Base-by-base conservation (phyloP, 2,329 filamentous ascomycete genomes). In the Verticillium zaregamsianum region DNA sequence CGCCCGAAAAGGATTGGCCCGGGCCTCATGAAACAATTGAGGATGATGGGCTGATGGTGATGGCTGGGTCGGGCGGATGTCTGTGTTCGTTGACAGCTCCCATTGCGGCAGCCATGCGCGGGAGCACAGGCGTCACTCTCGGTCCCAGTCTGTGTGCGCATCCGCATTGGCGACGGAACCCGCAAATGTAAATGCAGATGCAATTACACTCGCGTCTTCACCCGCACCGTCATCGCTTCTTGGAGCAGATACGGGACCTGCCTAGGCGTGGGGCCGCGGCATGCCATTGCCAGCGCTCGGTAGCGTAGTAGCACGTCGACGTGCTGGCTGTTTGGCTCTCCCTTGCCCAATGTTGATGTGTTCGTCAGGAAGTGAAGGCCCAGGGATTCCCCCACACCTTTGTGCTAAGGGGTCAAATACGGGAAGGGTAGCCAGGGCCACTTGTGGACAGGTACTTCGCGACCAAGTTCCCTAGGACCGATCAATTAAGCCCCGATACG, bases 351-450 rank as follows among this genome's bases (percentile, higher is more conserved):
- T 49, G 45, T 25, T 3, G 8, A 14, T 49, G 45, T 25, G 45
- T 49, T 40, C 37, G 37, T 8, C n/a, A 20, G n/a, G 45, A 49
- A 23, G 20, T n/a, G n/a, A 23, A 23, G 20, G 9, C n/a, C 8
- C 23, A 8, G 23, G 45, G 45, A n/a, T 23, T 49, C 45, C 25
- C 57, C 57, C 57, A 58, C 57, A 31, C 35, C 33, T 31, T 35
- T 58, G 25, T 32, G 25, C 57, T 11, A 49, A 58, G 57, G 57
- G 57, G 25, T 31, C 57, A 39, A 40, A 58, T 58, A 58, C 57
- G 57, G 57, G 57, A 58, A 45, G 15, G 57, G 39, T 25, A 49
- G n/a, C 12, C 8, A 49, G 45, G n/a, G 23, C 45, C 45, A 20
- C 8, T 23, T 49, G 8, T 25, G 20, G 9, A 12, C 20, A 49